A percentile compares a stretch with the other conserved stretches of the same genome.
Conservation (phyloP, 169 alveolate species). For the Plasmodium blacklocki region DNA sequence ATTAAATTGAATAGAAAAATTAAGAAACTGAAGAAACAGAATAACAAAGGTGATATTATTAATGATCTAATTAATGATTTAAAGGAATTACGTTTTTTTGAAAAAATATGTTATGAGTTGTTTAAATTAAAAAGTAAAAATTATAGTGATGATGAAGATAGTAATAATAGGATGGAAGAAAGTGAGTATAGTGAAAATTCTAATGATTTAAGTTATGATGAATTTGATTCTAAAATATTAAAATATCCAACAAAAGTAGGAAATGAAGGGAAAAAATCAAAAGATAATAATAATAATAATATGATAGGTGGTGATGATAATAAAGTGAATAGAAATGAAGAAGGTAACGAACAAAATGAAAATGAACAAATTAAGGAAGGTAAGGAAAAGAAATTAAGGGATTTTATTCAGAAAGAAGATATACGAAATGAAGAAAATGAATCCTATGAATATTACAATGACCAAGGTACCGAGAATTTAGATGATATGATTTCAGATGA, state of each 20-base stretch:
- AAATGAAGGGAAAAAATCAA: neutral
- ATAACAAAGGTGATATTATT: constrained; percentile 1
- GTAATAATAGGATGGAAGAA: constrained; percentile 20
- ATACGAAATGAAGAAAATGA: constrained; percentile 33
- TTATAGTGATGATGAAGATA: constrained; percentile 33
- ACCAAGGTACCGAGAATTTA: neutral
- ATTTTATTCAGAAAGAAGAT: neutral
- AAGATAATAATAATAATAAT: constrained; percentile 12
- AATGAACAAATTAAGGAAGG: neutral
- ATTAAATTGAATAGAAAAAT: constrained; percentile 41
- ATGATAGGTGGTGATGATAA: constrained; percentile 8
- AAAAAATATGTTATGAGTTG: constrained; percentile 52
- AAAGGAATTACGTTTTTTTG: constrained; percentile 35
- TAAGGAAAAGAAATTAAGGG: neutral
- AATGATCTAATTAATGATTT: constrained; percentile 33
- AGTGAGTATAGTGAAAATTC: constrained; percentile 29
- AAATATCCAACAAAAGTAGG: constrained; percentile 2
- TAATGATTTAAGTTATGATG: constrained; percentile 16
- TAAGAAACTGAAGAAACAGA: constrained; percentile 25
- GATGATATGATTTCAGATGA: neutral
- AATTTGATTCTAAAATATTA: constrained; percentile 4
- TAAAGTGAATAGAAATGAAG: neutral
- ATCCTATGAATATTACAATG: constrained; percentile 16
- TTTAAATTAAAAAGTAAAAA: constrained; percentile 47
- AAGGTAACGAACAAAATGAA: neutral